Conservation (phyloP, 495 filamentous ascomycete species). For the Neurospora sublineolata region DNA sequence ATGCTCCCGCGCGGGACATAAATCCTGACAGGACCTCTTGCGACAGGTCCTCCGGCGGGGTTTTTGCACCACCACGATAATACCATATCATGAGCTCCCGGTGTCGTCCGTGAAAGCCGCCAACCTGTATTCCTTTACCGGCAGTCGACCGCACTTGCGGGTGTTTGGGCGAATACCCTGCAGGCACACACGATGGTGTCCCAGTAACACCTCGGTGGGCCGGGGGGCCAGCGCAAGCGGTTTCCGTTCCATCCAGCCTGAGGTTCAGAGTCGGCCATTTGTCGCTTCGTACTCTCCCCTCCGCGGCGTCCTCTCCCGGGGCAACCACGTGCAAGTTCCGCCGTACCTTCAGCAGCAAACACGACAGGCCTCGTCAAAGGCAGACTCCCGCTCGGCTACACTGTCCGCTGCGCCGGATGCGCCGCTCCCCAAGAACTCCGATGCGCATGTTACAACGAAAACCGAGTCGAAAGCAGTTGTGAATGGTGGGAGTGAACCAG, state of each 20-base stretch:
- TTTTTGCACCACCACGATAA: constrained; percentile 3
- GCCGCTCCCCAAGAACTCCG: not conserved
- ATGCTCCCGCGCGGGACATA: not conserved
- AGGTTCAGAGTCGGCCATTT: not conserved
- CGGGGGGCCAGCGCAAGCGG: constrained; percentile 35
- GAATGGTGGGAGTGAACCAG: not conserved
- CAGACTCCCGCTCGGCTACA: not conserved
- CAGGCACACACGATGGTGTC: constrained; percentile 32
- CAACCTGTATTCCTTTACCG: constrained; percentile 33
- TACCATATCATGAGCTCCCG: constrained; percentile 23
- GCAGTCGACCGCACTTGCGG: constrained; percentile 37
- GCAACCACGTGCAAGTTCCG: not conserved
- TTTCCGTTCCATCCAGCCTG: constrained; percentile 6
- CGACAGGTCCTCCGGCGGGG: not conserved
- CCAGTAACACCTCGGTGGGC: constrained; percentile 38
- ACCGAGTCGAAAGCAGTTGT: not conserved
- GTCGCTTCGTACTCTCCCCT: not conserved
- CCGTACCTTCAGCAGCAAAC: not conserved
- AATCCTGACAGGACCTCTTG: not conserved
- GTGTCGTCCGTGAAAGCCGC: constrained; percentile 17
- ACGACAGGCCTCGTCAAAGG: not conserved
- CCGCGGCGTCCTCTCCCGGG: not conserved
- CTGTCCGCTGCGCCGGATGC: not conserved
- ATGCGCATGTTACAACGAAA: not conserved
- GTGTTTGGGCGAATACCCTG: constrained; percentile 40